These are phyloP conservation scores for Simmondsia chinensis DNA, from an alignment of 148 eudicot species.

Conservation along the genomic window DNA sequence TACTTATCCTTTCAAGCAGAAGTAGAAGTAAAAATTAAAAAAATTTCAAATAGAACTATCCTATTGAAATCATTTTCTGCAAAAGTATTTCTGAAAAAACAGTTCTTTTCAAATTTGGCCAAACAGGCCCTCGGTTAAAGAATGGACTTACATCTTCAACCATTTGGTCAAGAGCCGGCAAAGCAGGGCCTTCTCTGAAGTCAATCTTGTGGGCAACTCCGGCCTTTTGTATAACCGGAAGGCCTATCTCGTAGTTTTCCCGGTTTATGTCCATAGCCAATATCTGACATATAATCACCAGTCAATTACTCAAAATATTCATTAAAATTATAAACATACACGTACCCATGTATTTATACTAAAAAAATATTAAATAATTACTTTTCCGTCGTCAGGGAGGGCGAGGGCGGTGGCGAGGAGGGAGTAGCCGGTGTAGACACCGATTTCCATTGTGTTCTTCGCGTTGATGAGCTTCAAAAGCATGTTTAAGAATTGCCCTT, in stretches of 20 bases:
- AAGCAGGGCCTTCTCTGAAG: conserved; percentile 19
- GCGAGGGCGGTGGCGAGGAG: conserved; percentile 35
- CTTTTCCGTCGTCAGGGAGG: conserved; percentile 27
- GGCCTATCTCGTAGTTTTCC: conserved; percentile 17
- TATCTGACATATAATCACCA: too few relatives aligned
- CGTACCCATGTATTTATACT: too few relatives aligned
- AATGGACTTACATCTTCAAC: conserved; percentile 12
- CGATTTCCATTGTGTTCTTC: conserved; percentile 32
- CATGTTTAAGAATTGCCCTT: conserved; percentile 28
- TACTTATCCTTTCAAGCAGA: too few relatives aligned
- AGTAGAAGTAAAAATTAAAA: too few relatives aligned
- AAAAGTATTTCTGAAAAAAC: too few relatives aligned
- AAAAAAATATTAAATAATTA: neutral
- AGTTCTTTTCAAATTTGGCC: too few relatives aligned
- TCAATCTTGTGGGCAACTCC: conserved; percentile 22
- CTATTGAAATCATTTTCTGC: too few relatives aligned
- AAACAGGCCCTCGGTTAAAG: too few relatives aligned
- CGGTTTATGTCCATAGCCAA: conserved; percentile 23
- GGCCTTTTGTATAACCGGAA: conserved; percentile 17
- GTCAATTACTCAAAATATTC: neutral
- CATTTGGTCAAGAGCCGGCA: conserved; percentile 18
- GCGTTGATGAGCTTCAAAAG: conserved; percentile 21
- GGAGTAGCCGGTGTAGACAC: conserved; percentile 33
- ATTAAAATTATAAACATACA: neutral
- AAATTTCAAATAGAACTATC: too few relatives aligned